Conservation (phyloP, 768 basidiomycete species). For the Peribolospora kevripleyi region DNA sequence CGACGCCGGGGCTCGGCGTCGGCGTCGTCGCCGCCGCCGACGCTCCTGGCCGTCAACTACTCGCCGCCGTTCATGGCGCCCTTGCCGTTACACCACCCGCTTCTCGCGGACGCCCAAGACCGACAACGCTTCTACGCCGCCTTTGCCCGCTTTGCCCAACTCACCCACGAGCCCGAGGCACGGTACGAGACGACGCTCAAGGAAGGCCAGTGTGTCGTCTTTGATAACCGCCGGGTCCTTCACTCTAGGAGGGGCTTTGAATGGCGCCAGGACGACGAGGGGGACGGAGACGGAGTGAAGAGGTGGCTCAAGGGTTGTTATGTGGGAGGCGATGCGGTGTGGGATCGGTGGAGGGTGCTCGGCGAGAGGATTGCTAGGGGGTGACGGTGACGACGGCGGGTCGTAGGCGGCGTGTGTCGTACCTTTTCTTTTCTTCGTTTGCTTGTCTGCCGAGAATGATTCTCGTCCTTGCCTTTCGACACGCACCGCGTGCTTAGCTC, state of each 20-base stretch:
- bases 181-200: conserved; percentile 39
- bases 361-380: too few species aligned
- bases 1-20: not conserved
- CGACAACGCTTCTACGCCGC: conserved; percentile 20
- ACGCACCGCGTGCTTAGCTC: too few species aligned
- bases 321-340: conserved; percentile 33
- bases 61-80: conserved; percentile 88
- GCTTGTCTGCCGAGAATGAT: too few species aligned
- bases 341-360: conserved; percentile 17
- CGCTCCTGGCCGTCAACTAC: conserved; percentile 55
- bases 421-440: too few species aligned
- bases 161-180: conserved; percentile 31
- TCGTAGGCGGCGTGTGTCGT: too few species aligned
- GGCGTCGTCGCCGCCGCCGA: not conserved
- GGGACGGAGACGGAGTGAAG: conserved; percentile 23
- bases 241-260: conserved; percentile 64
- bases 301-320: conserved; percentile 71
- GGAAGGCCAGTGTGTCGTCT: conserved; percentile 68
- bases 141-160: conserved; percentile 33
- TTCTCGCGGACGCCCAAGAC: conserved; percentile 16
- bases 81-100: conserved; percentile 28
- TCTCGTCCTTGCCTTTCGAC: too few species aligned
- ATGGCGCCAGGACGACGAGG: conserved; percentile 9
- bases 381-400: too few species aligned
- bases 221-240: conserved; percentile 73